Evolutionary conservation across 2,329 filamentous ascomycete genomes (phyloP), one percentile per base, ranked within the genome.

Genomic region (Fusarium staphyleae): DNA sequence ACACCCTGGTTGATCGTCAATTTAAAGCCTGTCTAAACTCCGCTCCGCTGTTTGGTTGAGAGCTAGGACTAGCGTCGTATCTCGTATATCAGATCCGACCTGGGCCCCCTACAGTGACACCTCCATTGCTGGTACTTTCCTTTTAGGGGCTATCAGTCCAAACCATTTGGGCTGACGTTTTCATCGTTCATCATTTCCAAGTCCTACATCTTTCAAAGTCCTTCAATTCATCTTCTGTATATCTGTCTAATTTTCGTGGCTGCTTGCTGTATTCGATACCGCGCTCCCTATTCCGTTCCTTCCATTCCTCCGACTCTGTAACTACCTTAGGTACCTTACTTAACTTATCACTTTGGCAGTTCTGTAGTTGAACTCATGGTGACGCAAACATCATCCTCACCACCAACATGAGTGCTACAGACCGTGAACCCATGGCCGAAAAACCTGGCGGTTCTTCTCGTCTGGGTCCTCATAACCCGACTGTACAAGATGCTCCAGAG

Each of bases 11-110:
- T 15, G 26, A 62, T 40, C n/a, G 26, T 44, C 50, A 29, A 46
- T 41, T 39, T 39, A 32, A 45, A 22, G 26, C 36, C 28, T n/a
- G 13, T n/a, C 11, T 30, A 24, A 5, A 5, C 6, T n/a, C 12
- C 11, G 8, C 10, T 29, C 28, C 12, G 5, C 12, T 13, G 28
- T 10, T 29, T 29, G 12, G 24, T 10, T 10, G 9, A 13, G 28
- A 34, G n/a, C 29, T 41, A 26, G 30, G 26, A 49, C 19, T 60
- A 56, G 59, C 49, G 55, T 53, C 55, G 52, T 62, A 62, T 60
- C 30, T 50, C 48, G 59, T 57, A 62, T 60, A 50, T n/a, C n/a
- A 7, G n/a, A 19, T 30, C 28, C 6, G 6, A 11, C 28, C 28
- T 9, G 11, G 6, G 24, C 24, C 24, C n/a, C n/a, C n/a, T n/a